Evolutionary conservation across 495 filamentous ascomycete species (phyloP).

Genomic region (Hyaloscypha variabilis): DNA sequence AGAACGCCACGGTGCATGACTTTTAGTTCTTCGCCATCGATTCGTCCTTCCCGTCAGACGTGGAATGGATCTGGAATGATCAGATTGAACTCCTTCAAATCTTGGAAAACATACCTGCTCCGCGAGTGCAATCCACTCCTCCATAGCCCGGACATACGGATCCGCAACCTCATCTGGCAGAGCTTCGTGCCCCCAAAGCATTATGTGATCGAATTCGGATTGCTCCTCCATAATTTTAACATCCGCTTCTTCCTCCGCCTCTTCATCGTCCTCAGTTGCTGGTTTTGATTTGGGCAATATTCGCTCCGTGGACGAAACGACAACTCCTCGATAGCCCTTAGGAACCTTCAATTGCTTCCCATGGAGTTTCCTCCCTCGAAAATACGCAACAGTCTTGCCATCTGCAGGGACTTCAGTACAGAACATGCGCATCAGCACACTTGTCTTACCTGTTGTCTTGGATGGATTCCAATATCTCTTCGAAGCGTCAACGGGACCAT

Average conservation of each 20-base stretch:
- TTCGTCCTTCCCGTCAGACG: conserved; percentile 1
- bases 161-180: conserved; percentile 50
- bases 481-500: conserved; percentile 67
- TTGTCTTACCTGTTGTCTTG: conserved; percentile 30
- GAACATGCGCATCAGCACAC: background rate
- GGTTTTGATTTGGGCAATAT: conserved; percentile 37
- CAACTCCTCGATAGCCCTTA: conserved; percentile 69
- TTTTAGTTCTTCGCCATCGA: conserved; percentile 5
- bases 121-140: conserved; percentile 85
- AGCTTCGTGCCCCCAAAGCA: conserved; percentile 82
- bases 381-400: conserved; percentile 63
- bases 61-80: conserved; percentile 26
- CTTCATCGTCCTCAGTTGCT: conserved; percentile 31
- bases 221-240: conserved; percentile 63
- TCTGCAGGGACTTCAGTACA: conserved; percentile 3
- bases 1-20: conserved; percentile 8
- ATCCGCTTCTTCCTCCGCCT: conserved; percentile 51
- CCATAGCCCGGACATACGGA: conserved; percentile 62
- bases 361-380: conserved; percentile 81
- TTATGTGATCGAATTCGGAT: conserved; percentile 72
- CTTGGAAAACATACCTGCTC: conserved; percentile 39
- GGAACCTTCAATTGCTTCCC: conserved; percentile 71
- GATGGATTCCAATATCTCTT: conserved; percentile 72
- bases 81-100: background rate
- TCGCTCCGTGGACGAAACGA: conserved; percentile 37